These are phyloP conservation scores for Gymnopilus junonius DNA, from an alignment of 768 basidiomycete species.

Conservation along the genomic window DNA sequence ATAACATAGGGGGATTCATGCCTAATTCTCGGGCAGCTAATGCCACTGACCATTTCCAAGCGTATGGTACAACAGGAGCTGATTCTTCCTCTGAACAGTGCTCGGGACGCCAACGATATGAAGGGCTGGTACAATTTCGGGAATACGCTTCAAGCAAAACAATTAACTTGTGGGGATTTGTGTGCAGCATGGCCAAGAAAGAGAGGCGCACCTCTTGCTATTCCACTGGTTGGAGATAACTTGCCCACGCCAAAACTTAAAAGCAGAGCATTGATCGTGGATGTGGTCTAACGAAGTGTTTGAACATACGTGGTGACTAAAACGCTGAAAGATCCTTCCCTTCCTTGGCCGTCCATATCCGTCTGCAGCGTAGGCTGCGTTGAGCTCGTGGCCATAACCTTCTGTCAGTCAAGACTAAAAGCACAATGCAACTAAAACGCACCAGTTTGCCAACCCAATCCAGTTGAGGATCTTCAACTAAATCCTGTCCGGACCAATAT, in stretches of 20 bases:
- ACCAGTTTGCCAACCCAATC: too few species aligned
- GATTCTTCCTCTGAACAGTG: conserved; percentile 69
- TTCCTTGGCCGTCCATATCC: conserved; percentile 92
- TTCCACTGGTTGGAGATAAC: conserved; percentile 82
- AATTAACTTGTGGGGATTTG: neutral
- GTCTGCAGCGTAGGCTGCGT: conserved; percentile 90
- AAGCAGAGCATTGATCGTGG: too few species aligned
- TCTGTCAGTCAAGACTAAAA: too few species aligned
- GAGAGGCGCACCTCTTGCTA: conserved; percentile 69
- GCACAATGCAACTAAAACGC: too few species aligned
- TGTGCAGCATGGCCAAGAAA: neutral
- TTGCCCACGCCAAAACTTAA: conserved; percentile 92
- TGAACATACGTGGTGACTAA: conserved; percentile 73
- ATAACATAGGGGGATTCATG: conserved; percentile 74
- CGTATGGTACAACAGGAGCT: conserved; percentile 85
- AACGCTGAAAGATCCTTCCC: conserved; percentile 70
- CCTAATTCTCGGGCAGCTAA: conserved; percentile 73
- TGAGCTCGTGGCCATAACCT: conserved; percentile 87
- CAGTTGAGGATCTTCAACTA: too few species aligned
- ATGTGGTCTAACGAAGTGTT: too few species aligned
- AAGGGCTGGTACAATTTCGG: conserved; percentile 88
- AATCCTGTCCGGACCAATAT: too few species aligned
- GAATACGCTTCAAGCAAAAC: conserved; percentile 65
- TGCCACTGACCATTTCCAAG: conserved; percentile 82
- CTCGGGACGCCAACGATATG: conserved; percentile 88